Evolutionary conservation across 176 grass and related monocot genomes (phyloP).

Genomic region (Cocos nucifera): DNA sequence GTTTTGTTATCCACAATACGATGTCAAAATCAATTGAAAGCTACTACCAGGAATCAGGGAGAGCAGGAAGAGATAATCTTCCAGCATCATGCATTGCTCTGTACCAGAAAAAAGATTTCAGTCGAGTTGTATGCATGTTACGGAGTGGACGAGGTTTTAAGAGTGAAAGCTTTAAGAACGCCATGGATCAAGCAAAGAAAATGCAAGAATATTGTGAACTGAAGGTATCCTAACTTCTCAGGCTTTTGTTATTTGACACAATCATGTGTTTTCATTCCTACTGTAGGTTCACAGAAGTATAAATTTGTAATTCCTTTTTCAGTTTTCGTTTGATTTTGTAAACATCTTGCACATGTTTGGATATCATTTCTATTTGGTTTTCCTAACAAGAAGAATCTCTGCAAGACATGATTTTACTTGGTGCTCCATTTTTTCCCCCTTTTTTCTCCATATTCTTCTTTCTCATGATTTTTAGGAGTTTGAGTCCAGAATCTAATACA

Average conservation of each 20-base stretch:
- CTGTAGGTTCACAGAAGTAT: neutral
- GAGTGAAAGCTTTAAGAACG: slow-evolving; percentile 49
- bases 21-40: slow-evolving; percentile 93
- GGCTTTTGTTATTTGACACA: too few species aligned
- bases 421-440: too few species aligned
- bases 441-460: too few species aligned
- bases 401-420: too few species aligned
- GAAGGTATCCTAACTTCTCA: slow-evolving; percentile 37
- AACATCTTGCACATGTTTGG: too few species aligned
- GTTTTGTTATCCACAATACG: slow-evolving; percentile 86
- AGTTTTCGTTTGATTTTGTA: too few species aligned
- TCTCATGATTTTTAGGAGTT: too few species aligned
- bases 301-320: neutral
- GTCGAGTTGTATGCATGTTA: slow-evolving; percentile 79
- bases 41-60: slow-evolving; percentile 92
- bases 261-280: too few species aligned
- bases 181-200: slow-evolving; percentile 91
- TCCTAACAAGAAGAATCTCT: too few species aligned
- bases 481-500: too few species aligned
- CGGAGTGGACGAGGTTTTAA: slow-evolving; percentile 40
- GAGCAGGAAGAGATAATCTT: slow-evolving; percentile 71
- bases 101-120: slow-evolving; percentile 88
- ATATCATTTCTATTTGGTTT: too few species aligned
- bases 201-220: slow-evolving; percentile 84
- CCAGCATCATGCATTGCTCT: slow-evolving; percentile 49